phyloP scores from a whole-genome alignment of 345 rosid species.

The Odontarrhena argentea region DNA sequence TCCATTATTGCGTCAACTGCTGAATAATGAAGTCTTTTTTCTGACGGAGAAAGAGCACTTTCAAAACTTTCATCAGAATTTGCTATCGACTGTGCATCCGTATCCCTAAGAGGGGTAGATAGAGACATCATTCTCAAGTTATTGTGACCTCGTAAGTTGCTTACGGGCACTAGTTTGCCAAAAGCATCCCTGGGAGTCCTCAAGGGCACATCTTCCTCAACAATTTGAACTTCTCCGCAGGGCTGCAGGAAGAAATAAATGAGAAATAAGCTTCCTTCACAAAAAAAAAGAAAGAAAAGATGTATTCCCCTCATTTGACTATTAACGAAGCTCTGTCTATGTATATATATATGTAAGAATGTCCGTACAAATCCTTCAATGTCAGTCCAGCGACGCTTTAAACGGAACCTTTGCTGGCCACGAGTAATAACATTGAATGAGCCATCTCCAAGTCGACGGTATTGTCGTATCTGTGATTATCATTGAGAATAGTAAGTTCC shows the following conservation, averaged over 20 bases:
- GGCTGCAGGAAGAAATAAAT: constrained; percentile 50
- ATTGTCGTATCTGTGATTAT: constrained; percentile 75
- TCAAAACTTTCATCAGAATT: constrained; percentile 81
- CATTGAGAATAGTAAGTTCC: constrained; percentile 17
- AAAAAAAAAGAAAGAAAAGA: constrained; percentile 2
- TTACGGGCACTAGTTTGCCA: constrained; percentile 59
- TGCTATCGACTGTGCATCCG: constrained; percentile 54
- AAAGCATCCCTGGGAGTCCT: constrained; percentile 77
- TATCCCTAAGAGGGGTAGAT: constrained; percentile 46
- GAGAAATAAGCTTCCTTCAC: constrained; percentile 28
- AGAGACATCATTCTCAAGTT: constrained; percentile 39
- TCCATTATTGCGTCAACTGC: constrained; percentile 50
- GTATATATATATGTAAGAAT: constrained; percentile 20
- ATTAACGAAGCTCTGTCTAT: neutral
- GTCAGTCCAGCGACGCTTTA: constrained; percentile 79
- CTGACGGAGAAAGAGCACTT: constrained; percentile 70
- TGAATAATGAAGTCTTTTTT: constrained; percentile 68
- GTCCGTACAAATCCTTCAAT: constrained; percentile 83
- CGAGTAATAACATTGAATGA: constrained; percentile 87
- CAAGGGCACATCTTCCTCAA: constrained; percentile 78
- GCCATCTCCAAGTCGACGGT: constrained; percentile 79
- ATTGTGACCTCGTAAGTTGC: constrained; percentile 41
- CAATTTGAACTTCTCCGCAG: constrained; percentile 83
- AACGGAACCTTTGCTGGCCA: constrained; percentile 83
- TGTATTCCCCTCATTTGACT: constrained; percentile 6